phyloP scores from a whole-genome alignment of 106 monocot species.

The Cymbidium sinense region DNA sequence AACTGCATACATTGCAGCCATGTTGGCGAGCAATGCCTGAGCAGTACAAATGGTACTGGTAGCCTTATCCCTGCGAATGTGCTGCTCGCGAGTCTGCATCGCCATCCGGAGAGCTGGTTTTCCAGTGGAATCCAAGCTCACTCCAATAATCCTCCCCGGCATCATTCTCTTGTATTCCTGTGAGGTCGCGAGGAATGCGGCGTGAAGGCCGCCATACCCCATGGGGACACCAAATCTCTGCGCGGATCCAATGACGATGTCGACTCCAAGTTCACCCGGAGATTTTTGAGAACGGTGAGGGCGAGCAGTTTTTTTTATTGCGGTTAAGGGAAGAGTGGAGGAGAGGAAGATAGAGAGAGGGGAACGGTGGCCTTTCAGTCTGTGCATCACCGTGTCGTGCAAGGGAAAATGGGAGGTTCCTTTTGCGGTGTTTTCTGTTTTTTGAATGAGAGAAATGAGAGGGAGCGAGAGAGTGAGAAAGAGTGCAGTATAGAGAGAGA shows the following conservation, averaged over 20 bases:
- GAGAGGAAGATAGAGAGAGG: too few relatives aligned
- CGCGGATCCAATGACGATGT: constrained; percentile 92
- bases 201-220: constrained; percentile 98
- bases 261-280: constrained; percentile 83
- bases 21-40: constrained; percentile 98
- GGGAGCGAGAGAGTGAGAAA: too few relatives aligned
- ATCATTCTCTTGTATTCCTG: constrained; percentile 99
- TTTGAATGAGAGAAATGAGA: too few relatives aligned
- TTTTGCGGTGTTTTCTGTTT: too few relatives aligned
- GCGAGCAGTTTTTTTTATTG: too few relatives aligned
- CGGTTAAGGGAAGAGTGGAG: too few relatives aligned
- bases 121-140: constrained; percentile 82
- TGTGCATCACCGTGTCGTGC: too few relatives aligned
- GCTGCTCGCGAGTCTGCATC: constrained; percentile 99
- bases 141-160: constrained; percentile 93
- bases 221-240: constrained; percentile 99
- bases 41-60: constrained; percentile 99
- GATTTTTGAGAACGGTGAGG: constrained; percentile 75
- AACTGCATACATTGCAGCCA: constrained; percentile 98
- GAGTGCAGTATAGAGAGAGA: too few relatives aligned
- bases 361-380: too few relatives aligned
- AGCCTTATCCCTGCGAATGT: constrained; percentile 94
- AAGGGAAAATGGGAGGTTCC: too few relatives aligned
- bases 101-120: constrained; percentile 96
- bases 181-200: constrained; percentile 89